phyloP scores from a whole-genome alignment of 495 filamentous ascomycete genomes.

The Penicillium malachiteum region DNA sequence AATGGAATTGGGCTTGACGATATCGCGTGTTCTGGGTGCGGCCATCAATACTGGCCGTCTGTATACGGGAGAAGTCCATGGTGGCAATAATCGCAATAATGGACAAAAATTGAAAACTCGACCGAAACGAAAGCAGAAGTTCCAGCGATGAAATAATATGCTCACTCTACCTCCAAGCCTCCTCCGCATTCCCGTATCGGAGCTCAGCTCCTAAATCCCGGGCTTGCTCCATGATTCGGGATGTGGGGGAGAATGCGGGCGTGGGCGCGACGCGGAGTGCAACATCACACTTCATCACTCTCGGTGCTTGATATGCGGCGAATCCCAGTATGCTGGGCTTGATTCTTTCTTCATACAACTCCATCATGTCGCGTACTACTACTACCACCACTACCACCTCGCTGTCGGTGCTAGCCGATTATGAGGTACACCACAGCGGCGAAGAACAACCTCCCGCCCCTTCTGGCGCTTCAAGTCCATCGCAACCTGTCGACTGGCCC shows the following conservation, averaged over 20 bases:
- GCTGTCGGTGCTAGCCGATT: slow-evolving; percentile 44
- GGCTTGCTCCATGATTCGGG: slow-evolving; percentile 13
- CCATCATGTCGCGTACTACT: slow-evolving; percentile 41
- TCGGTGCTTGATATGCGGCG: no score
- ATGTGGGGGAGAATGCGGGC: slow-evolving; percentile 30
- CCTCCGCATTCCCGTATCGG: slow-evolving; percentile 1
- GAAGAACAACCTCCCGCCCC: slow-evolving; percentile 7
- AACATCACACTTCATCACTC: not conserved
- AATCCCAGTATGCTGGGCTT: no score
- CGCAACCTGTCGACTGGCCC: slow-evolving; percentile 39
- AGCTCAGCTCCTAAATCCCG: not conserved
- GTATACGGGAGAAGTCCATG: slow-evolving; percentile 39
- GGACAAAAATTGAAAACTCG: not conserved
- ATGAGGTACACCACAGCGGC: slow-evolving; percentile 45
- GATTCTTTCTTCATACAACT: slow-evolving; percentile 2
- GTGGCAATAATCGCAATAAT: not conserved
- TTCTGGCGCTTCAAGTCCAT: slow-evolving; percentile 2
- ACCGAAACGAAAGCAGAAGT: not conserved
- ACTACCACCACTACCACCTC: slow-evolving; percentile 26
- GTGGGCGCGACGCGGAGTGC: not conserved
- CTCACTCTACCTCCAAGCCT: not conserved
- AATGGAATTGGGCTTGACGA: slow-evolving; percentile 47
- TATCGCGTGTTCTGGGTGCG: slow-evolving; percentile 46
- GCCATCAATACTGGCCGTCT: slow-evolving; percentile 46
- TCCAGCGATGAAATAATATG: not conserved